Evolutionary conservation across 768 basidiomycete species (phyloP), one percentile per base, ranked within the genome.

Genomic region (Dioszegia aurantiaca): DNA sequence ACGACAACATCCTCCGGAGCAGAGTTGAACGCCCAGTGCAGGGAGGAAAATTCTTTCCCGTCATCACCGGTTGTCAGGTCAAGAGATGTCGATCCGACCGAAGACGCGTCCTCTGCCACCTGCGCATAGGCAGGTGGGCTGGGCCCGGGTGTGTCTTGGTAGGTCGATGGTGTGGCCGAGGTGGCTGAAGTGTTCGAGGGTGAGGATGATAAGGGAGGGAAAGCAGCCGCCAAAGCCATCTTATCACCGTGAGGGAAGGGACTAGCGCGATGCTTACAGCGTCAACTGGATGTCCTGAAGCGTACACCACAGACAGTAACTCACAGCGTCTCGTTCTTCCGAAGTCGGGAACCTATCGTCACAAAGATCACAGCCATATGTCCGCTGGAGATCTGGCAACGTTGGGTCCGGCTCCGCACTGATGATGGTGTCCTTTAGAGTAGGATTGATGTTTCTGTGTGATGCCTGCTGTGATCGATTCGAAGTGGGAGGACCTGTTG

Each of bases 191-290:
- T 53, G 21, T 12, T 10, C 19, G 31, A 23, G 4, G 37, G 6
- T 14, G 36, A 53, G 26, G 51, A 16, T 12, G 54, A 46, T 17
- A 55, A 21, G 2, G 54, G 54, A 4, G 54, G 54, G 30, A 55
- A 55, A 6, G 54, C 54, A 45, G 54, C 54, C 4, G 16, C 42
- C 8, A 55, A 28, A 9, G 40, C 41, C 27, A 28, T 28, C 33
- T 43, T 27, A 6, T 42, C 54, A 24, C 54, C 54, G 21, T 55
- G 54, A n/a, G 54, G 39, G 28, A 55, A 55, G 5, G 33, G 40
- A 31, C 31, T 37, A 6, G 42, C 31, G 5, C 33, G 43, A 30
- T 55, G 54, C 54, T 55, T n/a, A 27, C 30, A 31, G 4, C 5
- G 17, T 55, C 42, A 55, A 42, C 41, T 31, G 16, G 24, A 44